Conservation (phyloP, 768 basidiomycete species). For the Macrocybe gigantea region DNA sequence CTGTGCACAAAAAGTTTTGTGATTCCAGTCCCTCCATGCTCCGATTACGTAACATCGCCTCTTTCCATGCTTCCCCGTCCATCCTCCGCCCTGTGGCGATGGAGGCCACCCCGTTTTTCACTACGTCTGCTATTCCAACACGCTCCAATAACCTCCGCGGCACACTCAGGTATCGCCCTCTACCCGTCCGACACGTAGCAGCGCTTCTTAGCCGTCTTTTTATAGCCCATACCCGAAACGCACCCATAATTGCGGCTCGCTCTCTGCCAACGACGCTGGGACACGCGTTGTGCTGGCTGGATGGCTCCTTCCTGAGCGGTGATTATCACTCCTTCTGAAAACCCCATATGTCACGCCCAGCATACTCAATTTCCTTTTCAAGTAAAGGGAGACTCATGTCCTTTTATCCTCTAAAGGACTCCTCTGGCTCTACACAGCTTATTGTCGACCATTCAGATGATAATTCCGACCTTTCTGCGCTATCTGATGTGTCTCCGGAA, state of each 20-base stretch:
- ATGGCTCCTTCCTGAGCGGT: constrained; percentile 82
- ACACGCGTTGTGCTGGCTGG: constrained; percentile 67
- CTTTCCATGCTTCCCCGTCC: constrained; percentile 10
- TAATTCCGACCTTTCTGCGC: constrained; percentile 26
- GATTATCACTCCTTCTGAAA: constrained; percentile 24
- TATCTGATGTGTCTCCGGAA: constrained; percentile 67
- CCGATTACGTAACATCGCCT: too few species aligned
- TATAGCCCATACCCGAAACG: constrained; percentile 53
- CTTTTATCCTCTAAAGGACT: constrained; percentile 85
- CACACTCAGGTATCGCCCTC: too few species aligned
- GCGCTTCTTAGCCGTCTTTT: constrained; percentile 11
- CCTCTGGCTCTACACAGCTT: constrained; percentile 74
- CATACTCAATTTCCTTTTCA: constrained; percentile 29
- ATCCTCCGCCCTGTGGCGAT: constrained; percentile 4
- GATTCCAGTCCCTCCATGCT: too few species aligned
- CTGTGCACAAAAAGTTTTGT: not conserved
- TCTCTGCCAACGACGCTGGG: constrained; percentile 49
- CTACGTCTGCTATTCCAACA: constrained; percentile 1
- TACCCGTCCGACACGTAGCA: too few species aligned
- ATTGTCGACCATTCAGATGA: constrained; percentile 46
- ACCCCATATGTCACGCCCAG: constrained; percentile 24
- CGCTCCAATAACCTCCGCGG: too few species aligned
- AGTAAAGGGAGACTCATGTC: constrained; percentile 71
- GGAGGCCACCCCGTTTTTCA: constrained; percentile 4
- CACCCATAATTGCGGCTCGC: constrained; percentile 61